A percentile compares a stretch with the other conserved stretches of the same genome.
Conservation (phyloP, 371 early-diverging fungal genomes). For the Mucor indicus region DNA sequence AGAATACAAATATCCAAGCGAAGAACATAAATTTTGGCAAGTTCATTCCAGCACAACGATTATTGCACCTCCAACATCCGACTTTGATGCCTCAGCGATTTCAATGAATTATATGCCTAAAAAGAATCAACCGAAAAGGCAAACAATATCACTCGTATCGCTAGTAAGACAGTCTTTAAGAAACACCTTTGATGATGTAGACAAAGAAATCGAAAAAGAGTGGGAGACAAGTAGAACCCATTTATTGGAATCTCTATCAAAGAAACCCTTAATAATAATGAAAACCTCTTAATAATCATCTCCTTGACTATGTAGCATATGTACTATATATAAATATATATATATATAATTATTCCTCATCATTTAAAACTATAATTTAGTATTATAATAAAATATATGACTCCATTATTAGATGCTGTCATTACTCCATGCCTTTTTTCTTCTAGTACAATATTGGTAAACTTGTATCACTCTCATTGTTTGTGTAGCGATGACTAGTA, state of each 20-base stretch:
- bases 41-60: conserved; percentile 15
- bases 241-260: neutral
- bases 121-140: neutral
- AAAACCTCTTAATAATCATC: no score
- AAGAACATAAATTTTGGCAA: conserved; percentile 22
- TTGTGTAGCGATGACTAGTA: no score
- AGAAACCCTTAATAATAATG: no score
- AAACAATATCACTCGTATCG: neutral
- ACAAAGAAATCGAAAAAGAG: conserved; percentile 11
- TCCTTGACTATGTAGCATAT: no score
- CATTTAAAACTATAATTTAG: no score
- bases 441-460: no score
- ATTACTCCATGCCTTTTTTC: no score
- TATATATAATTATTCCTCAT: no score
- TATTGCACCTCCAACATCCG: conserved; percentile 6
- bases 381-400: no score
- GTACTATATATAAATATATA: no score
- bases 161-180: conserved; percentile 3
- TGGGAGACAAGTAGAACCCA: conserved; percentile 5
- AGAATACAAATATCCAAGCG: conserved; percentile 1
- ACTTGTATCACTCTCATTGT: no score
- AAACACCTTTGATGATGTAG: conserved; percentile 3
- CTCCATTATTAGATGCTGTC: no score
- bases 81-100: neutral
- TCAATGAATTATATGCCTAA: conserved; percentile 3